These are phyloP conservation scores for Solanum aculeatissimum DNA, from an alignment of 305 asterid genomes.

Conservation along the genomic window DNA sequence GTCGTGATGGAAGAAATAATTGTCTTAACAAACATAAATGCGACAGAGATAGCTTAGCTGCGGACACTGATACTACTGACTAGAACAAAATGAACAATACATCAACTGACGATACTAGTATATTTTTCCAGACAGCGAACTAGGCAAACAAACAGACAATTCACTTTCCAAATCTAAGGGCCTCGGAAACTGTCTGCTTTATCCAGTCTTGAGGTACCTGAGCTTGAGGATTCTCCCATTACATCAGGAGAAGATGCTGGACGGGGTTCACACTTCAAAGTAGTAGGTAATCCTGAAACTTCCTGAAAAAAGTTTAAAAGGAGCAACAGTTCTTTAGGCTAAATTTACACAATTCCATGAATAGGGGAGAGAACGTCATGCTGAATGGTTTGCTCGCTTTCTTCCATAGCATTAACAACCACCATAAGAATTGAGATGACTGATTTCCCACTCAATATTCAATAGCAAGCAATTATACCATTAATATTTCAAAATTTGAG, in stretches of 20 bases:
- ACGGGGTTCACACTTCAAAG: slow-evolving; percentile 53
- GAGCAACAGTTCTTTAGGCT: not conserved
- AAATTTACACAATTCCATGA: not conserved
- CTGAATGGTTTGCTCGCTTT: not conserved
- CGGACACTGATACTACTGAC: not conserved
- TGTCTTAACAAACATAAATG: not conserved
- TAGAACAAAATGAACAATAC: not conserved
- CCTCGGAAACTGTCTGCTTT: slow-evolving; percentile 50
- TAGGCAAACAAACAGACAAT: not conserved
- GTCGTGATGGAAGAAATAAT: not conserved
- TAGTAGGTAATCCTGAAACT: slow-evolving; percentile 69
- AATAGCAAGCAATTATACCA: not conserved
- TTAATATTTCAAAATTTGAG: not conserved
- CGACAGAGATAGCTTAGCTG: not conserved
- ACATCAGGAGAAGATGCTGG: slow-evolving; percentile 38
- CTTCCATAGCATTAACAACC: not conserved
- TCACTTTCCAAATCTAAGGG: slow-evolving; percentile 9
- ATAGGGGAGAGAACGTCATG: not conserved
- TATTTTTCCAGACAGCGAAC: not conserved
- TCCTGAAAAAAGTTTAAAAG: slow-evolving; percentile 34
- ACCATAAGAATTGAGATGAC: not conserved
- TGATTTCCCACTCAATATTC: not conserved
- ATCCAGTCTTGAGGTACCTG: slow-evolving; percentile 62
- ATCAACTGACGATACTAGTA: not conserved
- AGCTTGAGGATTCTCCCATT: slow-evolving; percentile 75